phyloP scores from a whole-genome alignment of 1,284 basidiomycete species.

The Marasmius fiardii region DNA sequence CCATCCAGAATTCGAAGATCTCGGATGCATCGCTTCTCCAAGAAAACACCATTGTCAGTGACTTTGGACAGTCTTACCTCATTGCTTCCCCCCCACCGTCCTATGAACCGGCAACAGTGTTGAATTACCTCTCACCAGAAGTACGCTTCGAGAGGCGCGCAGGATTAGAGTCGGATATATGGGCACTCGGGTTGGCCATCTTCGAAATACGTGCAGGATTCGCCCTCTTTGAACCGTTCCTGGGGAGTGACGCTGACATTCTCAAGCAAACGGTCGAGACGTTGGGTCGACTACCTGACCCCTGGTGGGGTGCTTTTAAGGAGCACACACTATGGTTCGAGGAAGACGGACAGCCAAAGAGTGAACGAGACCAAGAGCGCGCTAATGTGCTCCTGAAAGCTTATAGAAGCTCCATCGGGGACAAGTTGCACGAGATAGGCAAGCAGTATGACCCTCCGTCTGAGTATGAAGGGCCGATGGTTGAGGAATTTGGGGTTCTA shows the following conservation, averaged over 20 bases:
- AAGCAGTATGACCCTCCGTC: slow-evolving; percentile 19
- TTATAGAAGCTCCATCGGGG: slow-evolving; percentile 22
- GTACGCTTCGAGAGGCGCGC: slow-evolving; percentile 24
- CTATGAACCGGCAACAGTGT: slow-evolving; percentile 26
- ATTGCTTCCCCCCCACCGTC: slow-evolving; percentile 18
- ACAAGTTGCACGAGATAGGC: slow-evolving; percentile 28
- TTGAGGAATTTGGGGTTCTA: slow-evolving; percentile 24
- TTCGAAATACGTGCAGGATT: slow-evolving; percentile 34
- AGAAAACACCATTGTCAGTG: slow-evolving; percentile 26
- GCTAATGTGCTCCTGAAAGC: slow-evolving; percentile 19
- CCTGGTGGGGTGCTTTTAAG: slow-evolving; percentile 31
- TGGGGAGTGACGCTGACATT: slow-evolving; percentile 23
- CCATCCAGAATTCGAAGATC: slow-evolving; percentile 21
- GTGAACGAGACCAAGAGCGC: slow-evolving; percentile 19
- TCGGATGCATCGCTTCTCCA: slow-evolving; percentile 22
- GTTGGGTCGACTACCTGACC: slow-evolving; percentile 31
- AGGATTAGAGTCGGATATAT: slow-evolving; percentile 28
- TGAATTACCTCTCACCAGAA: slow-evolving; percentile 31
- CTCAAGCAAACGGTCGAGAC: slow-evolving; percentile 29
- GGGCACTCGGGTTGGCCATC: slow-evolving; percentile 33
- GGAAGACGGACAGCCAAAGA: slow-evolving; percentile 27
- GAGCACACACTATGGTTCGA: slow-evolving; percentile 27
- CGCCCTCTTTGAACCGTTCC: slow-evolving; percentile 31
- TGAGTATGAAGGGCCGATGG: slow-evolving; percentile 26
- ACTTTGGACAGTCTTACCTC: slow-evolving; percentile 33